phyloP scores from a whole-genome alignment of 768 basidiomycete genomes.

The Amanita brunnescens region DNA sequence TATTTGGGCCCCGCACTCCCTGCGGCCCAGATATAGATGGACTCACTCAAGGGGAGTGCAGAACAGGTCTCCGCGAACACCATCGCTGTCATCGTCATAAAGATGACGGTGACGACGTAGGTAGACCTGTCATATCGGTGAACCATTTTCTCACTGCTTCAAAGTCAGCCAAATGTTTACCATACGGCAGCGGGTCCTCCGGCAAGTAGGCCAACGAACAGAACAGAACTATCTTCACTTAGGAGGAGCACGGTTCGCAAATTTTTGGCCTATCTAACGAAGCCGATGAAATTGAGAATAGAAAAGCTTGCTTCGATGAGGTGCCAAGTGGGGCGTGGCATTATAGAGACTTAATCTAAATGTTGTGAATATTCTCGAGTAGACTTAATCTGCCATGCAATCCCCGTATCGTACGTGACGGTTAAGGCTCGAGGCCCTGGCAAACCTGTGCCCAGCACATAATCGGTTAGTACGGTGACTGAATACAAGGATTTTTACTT shows the following conservation, averaged over 20 bases:
- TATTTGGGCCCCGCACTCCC: conserved; percentile 87
- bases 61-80: conserved; percentile 90
- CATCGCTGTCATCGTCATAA: conserved; percentile 83
- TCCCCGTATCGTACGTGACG: too few species aligned
- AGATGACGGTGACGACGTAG: conserved; percentile 71
- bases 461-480: too few species aligned
- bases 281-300: too few species aligned
- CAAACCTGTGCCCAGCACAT: too few species aligned
- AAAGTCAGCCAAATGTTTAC: conserved; percentile 26
- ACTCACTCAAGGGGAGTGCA: conserved; percentile 78
- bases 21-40: conserved; percentile 93
- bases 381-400: too few species aligned
- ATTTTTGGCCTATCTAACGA: too few species aligned
- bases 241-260: conserved; percentile 2
- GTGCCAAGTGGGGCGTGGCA: too few species aligned
- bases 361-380: too few species aligned
- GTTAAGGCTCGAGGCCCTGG: too few species aligned
- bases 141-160: not conserved
- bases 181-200: conserved; percentile 86
- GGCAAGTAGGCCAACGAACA: conserved; percentile 76
- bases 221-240: conserved; percentile 42
- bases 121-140: conserved; percentile 53
- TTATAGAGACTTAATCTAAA: too few species aligned
- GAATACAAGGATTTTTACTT: too few species aligned
- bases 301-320: too few species aligned